Evolutionary conservation across 345 rosid species (phyloP).

Genomic region (Aquilaria sinensis): DNA sequence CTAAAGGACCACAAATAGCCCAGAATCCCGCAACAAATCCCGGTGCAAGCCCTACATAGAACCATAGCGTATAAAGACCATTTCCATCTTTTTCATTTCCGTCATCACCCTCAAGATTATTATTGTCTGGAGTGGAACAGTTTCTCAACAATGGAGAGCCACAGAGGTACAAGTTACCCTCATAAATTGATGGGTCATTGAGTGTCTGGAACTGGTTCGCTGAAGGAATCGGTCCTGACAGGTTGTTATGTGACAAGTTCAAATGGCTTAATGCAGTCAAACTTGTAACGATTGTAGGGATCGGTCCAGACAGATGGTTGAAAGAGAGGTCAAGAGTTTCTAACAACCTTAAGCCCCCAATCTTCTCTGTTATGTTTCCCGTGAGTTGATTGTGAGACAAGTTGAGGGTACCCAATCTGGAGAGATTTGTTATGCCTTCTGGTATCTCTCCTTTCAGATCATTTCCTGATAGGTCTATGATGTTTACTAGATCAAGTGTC

Average conservation of each 20-base stretch:
- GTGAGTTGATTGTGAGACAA: conserved; percentile 17
- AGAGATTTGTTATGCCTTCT: conserved; percentile 7
- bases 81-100: conserved; percentile 6
- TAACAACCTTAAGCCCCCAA: conserved; percentile 14
- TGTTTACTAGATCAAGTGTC: not conserved
- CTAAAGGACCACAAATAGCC: conserved; percentile 14
- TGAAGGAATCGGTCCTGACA: conserved; percentile 23
- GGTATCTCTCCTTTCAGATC: conserved; percentile 19
- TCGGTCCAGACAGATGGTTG: conserved; percentile 20
- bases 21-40: conserved; percentile 13
- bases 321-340: conserved; percentile 26
- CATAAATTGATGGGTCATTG: conserved; percentile 16
- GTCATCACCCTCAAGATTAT: not conserved
- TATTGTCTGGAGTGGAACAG: not conserved
- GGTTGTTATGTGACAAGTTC: conserved; percentile 24
- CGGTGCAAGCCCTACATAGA: not conserved
- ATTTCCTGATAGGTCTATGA: conserved; percentile 22
- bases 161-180: conserved; percentile 16
- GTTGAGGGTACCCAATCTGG: conserved; percentile 16
- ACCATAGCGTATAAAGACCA: conserved; percentile 3
- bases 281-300: conserved; percentile 18
- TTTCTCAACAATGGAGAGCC: conserved; percentile 8
- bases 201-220: conserved; percentile 16
- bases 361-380: conserved; percentile 15
- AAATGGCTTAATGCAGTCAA: conserved; percentile 11